These are phyloP conservation scores for Clonostachys chloroleuca DNA, from an alignment of 2,329 filamentous ascomycete genomes.

Conservation along the genomic window DNA sequence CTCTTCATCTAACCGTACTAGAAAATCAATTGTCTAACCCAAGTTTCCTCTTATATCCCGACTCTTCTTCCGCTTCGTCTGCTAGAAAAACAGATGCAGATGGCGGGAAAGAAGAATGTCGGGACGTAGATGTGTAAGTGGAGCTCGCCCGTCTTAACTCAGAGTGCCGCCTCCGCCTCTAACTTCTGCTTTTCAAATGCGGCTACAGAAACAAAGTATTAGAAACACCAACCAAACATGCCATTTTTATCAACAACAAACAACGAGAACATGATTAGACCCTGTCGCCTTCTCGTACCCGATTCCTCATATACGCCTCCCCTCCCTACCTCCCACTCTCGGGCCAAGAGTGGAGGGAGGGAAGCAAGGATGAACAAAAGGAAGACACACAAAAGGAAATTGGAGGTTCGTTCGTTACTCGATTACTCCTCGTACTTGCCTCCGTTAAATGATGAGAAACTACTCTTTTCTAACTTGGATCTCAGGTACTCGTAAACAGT, in stretches of 20 bases:
- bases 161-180: slow-evolving; percentile 9
- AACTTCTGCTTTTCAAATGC: slow-evolving; percentile 2
- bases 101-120: too few relatives aligned
- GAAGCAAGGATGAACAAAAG: not conserved
- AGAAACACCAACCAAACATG: not conserved
- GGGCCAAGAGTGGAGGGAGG: not conserved
- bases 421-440: slow-evolving; percentile 64
- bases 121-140: too few relatives aligned
- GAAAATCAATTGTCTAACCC: too few relatives aligned
- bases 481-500: slow-evolving; percentile 77
- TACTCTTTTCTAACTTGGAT: slow-evolving; percentile 66
- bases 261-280: not conserved
- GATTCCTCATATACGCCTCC: not conserved
- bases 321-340: not conserved
- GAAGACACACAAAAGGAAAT: not conserved
- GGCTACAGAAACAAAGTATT: slow-evolving; percentile 1
- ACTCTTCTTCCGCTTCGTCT: too few relatives aligned
- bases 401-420: not conserved
- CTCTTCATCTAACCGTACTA: too few relatives aligned
- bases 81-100: too few relatives aligned
- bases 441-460: slow-evolving; percentile 53
- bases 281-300: not conserved
- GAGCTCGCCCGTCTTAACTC: not conserved
- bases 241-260: not conserved
- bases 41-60: too few relatives aligned